Evolutionary conservation across 2,329 filamentous ascomycete species (phyloP), one percentile per base, ranked within the genome.

Genomic region (Rhynchosporium graminicola): DNA sequence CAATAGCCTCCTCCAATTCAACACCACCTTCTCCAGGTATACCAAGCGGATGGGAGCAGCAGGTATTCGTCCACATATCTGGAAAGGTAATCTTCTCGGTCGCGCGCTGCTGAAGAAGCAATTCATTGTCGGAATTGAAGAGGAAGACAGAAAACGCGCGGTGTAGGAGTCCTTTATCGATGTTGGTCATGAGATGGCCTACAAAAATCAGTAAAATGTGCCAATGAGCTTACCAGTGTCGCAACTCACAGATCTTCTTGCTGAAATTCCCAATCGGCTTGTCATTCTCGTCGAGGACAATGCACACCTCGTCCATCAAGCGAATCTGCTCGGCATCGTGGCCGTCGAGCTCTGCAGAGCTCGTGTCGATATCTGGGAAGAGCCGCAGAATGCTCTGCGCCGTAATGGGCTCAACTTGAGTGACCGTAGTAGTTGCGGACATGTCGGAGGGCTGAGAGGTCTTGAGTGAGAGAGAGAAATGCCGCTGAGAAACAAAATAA

Each of bases 21-120:
- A 87, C 84, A 66, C 95, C 95, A 31, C 92, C 96, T 85, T 99
- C 95, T 68, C 89, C 89, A 8, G 95, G 90, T 69, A 97, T 90
- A 60, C 91, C 91, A 65, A 99, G 84, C 4, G 95, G 95, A 78
- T 99, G 95, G 45, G 95, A 99, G 82, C 95, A 99, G 84, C 95
- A 99, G 38, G 95, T 99, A 80, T 99, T 99, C 67, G 95, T 99
- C 95, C 95, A 99, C 89, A 97, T 93, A 76, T 97, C 92, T 55
- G 95, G 94, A 80, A 99, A 99, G 6, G 95, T 99, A 75, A 99
- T 99, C 82, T 99, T 99, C 80, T 98, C 94, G 46, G 87, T 81
- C 33, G 95, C 95, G 69, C 95, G 90, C 81, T 98, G 95, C 80
- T 99, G 95, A 57, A 99, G 87, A 50, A 99, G 89, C 64, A 98